Percentiles rank a stretch among this genome's conserved stretches.
Conservation (phyloP, 2,329 filamentous ascomycete species). For the Helicocarpus griseus region DNA sequence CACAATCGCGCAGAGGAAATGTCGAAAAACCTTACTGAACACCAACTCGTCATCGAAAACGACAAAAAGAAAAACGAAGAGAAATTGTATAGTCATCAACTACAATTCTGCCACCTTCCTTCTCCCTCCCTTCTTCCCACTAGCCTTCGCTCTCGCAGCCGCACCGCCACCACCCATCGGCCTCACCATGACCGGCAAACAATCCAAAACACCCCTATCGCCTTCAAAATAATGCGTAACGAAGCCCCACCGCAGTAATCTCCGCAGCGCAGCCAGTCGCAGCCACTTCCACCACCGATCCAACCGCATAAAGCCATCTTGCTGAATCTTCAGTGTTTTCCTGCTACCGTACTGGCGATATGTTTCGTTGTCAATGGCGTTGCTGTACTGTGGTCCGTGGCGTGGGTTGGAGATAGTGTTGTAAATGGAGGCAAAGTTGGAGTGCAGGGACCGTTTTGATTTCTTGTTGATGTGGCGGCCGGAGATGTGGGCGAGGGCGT, state of each 20-base stretch:
- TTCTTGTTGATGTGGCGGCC: constrained; percentile 56
- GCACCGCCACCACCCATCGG: background rate
- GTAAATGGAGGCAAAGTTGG: constrained; percentile 56
- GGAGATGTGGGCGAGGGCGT: constrained; percentile 50
- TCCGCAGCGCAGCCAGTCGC: constrained; percentile 50
- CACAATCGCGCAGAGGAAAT: too few species aligned
- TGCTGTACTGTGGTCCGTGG: constrained; percentile 57
- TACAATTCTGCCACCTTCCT: background rate
- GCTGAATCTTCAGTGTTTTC: constrained; percentile 51
- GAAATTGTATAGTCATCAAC: background rate
- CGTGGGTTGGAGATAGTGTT: constrained; percentile 58
- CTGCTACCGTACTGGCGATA: constrained; percentile 53
- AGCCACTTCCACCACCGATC: constrained; percentile 68
- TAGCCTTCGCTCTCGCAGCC: background rate
- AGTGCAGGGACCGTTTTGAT: constrained; percentile 57
- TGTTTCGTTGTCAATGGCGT: constrained; percentile 51
- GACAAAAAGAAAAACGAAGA: background rate
- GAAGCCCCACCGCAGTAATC: constrained; percentile 53
- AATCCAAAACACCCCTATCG: constrained; percentile 52
- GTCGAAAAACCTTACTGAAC: too few species aligned
- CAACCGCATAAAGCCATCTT: constrained; percentile 51
- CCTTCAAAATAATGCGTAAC: constrained; percentile 51
- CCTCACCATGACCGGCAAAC: constrained; percentile 40
- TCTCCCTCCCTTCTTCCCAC: constrained; percentile 1
- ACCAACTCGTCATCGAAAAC: too few species aligned